phyloP scores from a whole-genome alignment of 306 rosid genomes.

The Fagus sylvatica region DNA sequence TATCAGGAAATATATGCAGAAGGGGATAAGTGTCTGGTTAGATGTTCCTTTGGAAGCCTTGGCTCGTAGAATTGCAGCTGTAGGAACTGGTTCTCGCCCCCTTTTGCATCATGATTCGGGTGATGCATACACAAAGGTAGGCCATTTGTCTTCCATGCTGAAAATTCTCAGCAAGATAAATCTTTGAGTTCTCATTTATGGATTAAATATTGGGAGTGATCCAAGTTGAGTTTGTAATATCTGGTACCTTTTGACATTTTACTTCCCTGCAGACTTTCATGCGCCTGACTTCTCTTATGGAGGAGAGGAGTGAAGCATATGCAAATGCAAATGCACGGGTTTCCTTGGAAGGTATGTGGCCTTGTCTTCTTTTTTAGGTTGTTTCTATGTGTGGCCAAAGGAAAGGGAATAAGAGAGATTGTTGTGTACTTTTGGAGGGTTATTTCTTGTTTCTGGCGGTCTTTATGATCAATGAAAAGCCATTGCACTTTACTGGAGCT shows the following conservation, averaged over 20 bases:
- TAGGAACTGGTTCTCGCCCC: slow-evolving; percentile 88
- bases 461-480: background rate
- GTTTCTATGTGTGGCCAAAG: background rate
- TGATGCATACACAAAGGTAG: slow-evolving; percentile 74
- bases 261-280: slow-evolving; percentile 59
- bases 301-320: slow-evolving; percentile 77
- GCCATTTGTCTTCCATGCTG: slow-evolving; percentile 23
- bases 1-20: slow-evolving; percentile 85
- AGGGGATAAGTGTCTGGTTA: slow-evolving; percentile 86
- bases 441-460: background rate
- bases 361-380: slow-evolving; percentile 6
- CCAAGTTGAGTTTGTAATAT: background rate
- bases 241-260: slow-evolving; percentile 7
- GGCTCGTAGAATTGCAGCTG: slow-evolving; percentile 86
- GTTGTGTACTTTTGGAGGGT: background rate
- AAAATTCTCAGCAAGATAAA: background rate
- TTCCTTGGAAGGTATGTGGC: slow-evolving; percentile 70
- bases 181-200: background rate
- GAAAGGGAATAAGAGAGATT: slow-evolving; percentile 1
- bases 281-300: slow-evolving; percentile 71
- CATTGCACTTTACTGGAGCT: background rate
- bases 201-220: background rate
- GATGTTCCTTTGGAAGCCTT: slow-evolving; percentile 93
- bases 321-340: slow-evolving; percentile 83
- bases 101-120: slow-evolving; percentile 80